These are phyloP conservation scores for Talaromyces sp. DNA, from an alignment of 2,329 filamentous ascomycete species.

Conservation along the genomic window DNA sequence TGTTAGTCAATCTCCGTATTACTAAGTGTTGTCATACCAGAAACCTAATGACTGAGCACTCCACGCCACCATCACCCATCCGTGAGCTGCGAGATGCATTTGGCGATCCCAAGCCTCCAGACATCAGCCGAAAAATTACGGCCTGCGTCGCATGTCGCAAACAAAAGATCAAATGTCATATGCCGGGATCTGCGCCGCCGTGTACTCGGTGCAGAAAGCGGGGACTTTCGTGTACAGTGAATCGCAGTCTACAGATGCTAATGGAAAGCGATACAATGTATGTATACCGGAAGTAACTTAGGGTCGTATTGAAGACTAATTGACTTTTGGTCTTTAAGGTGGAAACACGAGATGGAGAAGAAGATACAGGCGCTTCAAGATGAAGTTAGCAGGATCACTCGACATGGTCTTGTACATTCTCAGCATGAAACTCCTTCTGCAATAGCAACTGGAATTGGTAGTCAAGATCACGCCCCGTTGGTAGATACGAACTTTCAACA, in stretches of 20 bases:
- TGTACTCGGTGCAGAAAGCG: constrained; percentile 42
- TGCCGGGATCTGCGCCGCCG: constrained; percentile 37
- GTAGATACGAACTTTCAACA: neutral
- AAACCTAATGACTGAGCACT: constrained; percentile 11
- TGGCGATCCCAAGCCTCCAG: constrained; percentile 34
- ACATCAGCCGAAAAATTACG: constrained; percentile 33
- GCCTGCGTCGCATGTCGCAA: constrained; percentile 30
- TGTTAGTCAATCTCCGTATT: neutral
- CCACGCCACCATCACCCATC: constrained; percentile 16
- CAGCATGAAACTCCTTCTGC: neutral
- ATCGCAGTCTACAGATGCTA: constrained; percentile 43
- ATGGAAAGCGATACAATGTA: constrained; percentile 39
- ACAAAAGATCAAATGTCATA: constrained; percentile 42
- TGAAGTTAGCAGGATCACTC: neutral
- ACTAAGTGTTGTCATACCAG: neutral
- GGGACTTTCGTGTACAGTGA: constrained; percentile 41
- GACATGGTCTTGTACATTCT: neutral
- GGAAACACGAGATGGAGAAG: constrained; percentile 39
- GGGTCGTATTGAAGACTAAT: neutral
- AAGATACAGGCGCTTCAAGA: neutral
- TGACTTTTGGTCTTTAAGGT: constrained; percentile 24
- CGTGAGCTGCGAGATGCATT: constrained; percentile 33
- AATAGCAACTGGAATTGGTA: neutral
- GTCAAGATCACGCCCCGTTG: too few relatives aligned
- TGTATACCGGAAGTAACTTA: neutral